Conservation (phyloP, 2,329 filamentous ascomycete species). For the Stachybotrys chlorohalonatus region DNA sequence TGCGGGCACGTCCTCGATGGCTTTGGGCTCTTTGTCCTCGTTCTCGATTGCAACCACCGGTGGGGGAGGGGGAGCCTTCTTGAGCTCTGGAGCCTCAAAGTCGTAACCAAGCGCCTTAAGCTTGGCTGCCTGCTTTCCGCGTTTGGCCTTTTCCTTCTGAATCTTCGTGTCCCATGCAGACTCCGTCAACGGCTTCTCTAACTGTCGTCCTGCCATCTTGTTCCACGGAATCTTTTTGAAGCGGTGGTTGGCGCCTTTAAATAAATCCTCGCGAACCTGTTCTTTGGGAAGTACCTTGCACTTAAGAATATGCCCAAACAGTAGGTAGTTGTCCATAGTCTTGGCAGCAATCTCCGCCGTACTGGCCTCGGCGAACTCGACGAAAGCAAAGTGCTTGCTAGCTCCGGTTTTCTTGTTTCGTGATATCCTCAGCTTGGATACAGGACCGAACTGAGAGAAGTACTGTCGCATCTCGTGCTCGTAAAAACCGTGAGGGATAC, state of each 20-base stretch:
- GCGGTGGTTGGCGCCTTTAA: conserved; percentile 82
- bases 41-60: conserved; percentile 26
- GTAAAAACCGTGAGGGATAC: conserved; percentile 90
- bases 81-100: conserved; percentile 65
- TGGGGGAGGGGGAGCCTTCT: conserved; percentile 37
- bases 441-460: conserved; percentile 85
- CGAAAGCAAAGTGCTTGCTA: conserved; percentile 89
- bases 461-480: conserved; percentile 92
- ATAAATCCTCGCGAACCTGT: conserved; percentile 71
- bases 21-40: conserved; percentile 19
- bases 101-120: conserved; percentile 78
- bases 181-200: conserved; percentile 65
- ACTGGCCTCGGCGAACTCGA: conserved; percentile 74
- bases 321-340: conserved; percentile 96
- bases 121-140: conserved; percentile 61
- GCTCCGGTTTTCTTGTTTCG: conserved; percentile 87
- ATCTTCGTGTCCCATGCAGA: conserved; percentile 73
- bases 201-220: conserved; percentile 67
- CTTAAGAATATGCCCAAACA: conserved; percentile 90
- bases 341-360: conserved; percentile 84
- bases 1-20: conserved; percentile 27
- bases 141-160: conserved; percentile 60
- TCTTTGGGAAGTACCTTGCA: conserved; percentile 70
- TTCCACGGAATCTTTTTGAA: conserved; percentile 87
- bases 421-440: conserved; percentile 70